A percentile compares a stretch with the other conserved stretches of the same genome.
phyloP scores from a whole-genome alignment of 768 basidiomycete genomes.

The Tylopilus sp. region DNA sequence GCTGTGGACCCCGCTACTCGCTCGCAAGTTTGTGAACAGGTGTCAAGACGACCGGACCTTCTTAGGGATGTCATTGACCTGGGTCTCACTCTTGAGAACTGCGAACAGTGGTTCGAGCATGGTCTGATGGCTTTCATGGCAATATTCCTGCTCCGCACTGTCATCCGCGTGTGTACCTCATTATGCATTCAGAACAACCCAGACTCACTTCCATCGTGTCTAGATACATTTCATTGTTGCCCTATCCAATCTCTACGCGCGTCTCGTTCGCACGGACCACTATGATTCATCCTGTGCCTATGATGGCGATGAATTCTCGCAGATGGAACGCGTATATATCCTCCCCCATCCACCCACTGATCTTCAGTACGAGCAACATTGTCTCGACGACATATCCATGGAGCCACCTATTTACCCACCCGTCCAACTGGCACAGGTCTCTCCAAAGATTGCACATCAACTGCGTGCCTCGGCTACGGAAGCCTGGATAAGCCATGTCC shows the following conservation, averaged over 20 bases:
- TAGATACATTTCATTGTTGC: conserved; percentile 78
- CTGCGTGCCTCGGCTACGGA: conserved; percentile 56
- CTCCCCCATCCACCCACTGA: conserved; percentile 37
- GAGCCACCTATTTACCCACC: conserved; percentile 59
- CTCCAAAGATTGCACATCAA: conserved; percentile 48
- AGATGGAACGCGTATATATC: conserved; percentile 61
- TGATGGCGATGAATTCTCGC: conserved; percentile 22
- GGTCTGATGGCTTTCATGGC: conserved; percentile 58
- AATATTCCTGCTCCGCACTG: conserved; percentile 56
- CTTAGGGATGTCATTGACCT: conserved; percentile 67
- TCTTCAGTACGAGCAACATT: conserved; percentile 5
- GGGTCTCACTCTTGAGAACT: conserved; percentile 75
- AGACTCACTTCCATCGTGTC: conserved; percentile 1
- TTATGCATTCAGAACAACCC: background rate
- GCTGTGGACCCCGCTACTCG: conserved; percentile 55
- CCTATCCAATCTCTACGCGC: conserved; percentile 61
- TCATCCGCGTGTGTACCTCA: conserved; percentile 55
- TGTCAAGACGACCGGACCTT: conserved; percentile 72
- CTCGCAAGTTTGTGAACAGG: conserved; percentile 65
- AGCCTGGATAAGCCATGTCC: conserved; percentile 52
- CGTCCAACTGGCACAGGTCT: conserved; percentile 53
- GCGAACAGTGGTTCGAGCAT: conserved; percentile 74
- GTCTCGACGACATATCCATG: background rate
- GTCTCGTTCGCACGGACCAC: conserved; percentile 45
- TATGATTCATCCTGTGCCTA: conserved; percentile 8